Evolutionary conservation across 352 stramenopile genomes (phyloP), one percentile per base, ranked within the genome.

Genomic region (Peronospora destructor): DNA sequence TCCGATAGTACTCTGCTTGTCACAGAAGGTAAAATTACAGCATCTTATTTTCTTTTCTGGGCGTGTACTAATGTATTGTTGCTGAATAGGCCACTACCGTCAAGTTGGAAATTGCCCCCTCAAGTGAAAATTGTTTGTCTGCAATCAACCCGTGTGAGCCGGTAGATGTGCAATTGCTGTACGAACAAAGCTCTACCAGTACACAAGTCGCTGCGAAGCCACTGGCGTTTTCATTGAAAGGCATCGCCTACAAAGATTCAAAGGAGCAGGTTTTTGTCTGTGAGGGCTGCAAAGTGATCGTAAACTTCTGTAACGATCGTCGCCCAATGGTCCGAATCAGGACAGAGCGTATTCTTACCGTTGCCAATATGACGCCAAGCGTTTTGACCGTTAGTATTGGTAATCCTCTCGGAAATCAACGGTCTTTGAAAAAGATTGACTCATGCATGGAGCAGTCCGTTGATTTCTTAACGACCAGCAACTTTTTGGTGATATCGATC

Each of bases 91-190:
- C 40, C 13, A 55, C 47, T 37, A 38, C 7, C 21, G 11, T 61
- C 23, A 51, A 39, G 4, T 11, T 81, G 36, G n/a, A 63, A 13
- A 8, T 70, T 39, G 36, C 37, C 2, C 45, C 70, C 0, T 49
- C 37, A 5, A 49, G 33, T 44, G 43, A 61, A 28, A 56, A 61
- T 16, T 23, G 44, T 23, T 9, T 78, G 19, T 77, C 70, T 21
- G 21, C 35, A 28, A 59, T 81, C 19, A 78, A 81, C 17, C 70
- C 70, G 7, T 76, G 66, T 33, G 61, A 72, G 33, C 29, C 45
- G 0, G 43, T 65, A 4, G 42, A 61, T 10, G 21, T 65, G 34
- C 23, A 59, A 45, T 8, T 71, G 19, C 23, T 52, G 12, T 71
- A 53, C 35, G 49, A 48, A 9, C 32, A 50, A 40, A 9, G 25